Conservation (phyloP, 2,329 filamentous ascomycete species). For the Ophiostoma perfectum region DNA sequence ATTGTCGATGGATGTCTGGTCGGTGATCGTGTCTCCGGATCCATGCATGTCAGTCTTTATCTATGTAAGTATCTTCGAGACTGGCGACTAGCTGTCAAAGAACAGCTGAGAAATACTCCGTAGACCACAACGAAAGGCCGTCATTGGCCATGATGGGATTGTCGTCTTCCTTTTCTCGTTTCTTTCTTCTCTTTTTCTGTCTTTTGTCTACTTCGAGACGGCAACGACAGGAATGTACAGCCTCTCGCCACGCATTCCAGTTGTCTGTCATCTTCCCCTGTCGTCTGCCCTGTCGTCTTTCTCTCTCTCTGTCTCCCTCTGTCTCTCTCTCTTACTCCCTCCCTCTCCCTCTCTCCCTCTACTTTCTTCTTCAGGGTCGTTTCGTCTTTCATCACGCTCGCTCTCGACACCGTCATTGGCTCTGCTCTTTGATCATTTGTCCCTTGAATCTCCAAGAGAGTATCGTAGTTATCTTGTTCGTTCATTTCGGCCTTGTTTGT, state of each 20-base stretch:
- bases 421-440: background rate
- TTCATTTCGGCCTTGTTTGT: background rate
- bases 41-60: too few species aligned
- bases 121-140: too few species aligned
- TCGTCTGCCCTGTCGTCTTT: background rate
- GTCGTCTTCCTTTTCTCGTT: background rate
- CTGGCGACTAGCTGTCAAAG: too few species aligned
- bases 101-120: too few species aligned
- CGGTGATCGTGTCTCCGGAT: too few species aligned
- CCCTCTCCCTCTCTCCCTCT: background rate
- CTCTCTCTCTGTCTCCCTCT: background rate
- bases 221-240: background rate
- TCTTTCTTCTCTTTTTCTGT: background rate
- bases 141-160: background rate
- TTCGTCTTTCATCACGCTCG: conserved; percentile 11
- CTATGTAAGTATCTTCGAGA: too few species aligned
- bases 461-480: background rate
- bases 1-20: too few species aligned
- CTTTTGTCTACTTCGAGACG: too few species aligned
- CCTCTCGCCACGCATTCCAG: conserved; percentile 3
- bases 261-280: background rate
- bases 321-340: too few species aligned
- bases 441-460: background rate
- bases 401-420: background rate
- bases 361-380: background rate